Evolutionary conservation across 1,139 yeast species (phyloP).

Genomic region (Protomyces pachydermus): DNA sequence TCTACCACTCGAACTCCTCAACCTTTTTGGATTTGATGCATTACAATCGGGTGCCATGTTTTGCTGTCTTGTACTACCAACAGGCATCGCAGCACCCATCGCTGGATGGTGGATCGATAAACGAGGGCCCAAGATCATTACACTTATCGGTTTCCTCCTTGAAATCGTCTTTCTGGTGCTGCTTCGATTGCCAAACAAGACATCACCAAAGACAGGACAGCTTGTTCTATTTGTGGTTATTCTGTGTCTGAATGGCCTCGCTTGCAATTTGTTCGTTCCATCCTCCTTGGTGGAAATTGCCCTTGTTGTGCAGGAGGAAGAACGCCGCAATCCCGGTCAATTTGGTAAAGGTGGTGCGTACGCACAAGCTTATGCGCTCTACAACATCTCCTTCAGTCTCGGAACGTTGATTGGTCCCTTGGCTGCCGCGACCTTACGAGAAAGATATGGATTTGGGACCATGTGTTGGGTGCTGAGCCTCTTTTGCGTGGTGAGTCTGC

Average conservation of each 20-base stretch:
- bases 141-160: conserved; percentile 35
- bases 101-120: conserved; percentile 38
- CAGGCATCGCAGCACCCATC: conserved; percentile 39
- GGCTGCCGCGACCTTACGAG: conserved; percentile 35
- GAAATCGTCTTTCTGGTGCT: conserved; percentile 35
- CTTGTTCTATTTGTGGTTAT: conserved; percentile 38
- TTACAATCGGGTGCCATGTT: conserved; percentile 39
- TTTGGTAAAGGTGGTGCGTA: conserved; percentile 40
- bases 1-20: conserved; percentile 38
- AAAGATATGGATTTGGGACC: conserved; percentile 4
- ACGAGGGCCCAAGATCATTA: conserved; percentile 38
- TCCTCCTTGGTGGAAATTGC: conserved; percentile 40
- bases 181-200: conserved; percentile 38
- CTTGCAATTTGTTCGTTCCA: conserved; percentile 35
- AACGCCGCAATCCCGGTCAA: conserved; percentile 37
- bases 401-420: conserved; percentile 41
- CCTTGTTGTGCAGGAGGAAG: conserved; percentile 35
- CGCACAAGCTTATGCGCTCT: conserved; percentile 42
- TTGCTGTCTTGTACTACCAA: conserved; percentile 35
- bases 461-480: conserved; percentile 12
- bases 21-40: conserved; percentile 38
- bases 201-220: conserved; percentile 35
- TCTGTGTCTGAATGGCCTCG: conserved; percentile 36
- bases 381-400: conserved; percentile 39
- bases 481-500: conserved; percentile 1